These are phyloP conservation scores for Daldinia bambusicola DNA, from an alignment of 495 filamentous ascomycete genomes.

Conservation along the genomic window DNA sequence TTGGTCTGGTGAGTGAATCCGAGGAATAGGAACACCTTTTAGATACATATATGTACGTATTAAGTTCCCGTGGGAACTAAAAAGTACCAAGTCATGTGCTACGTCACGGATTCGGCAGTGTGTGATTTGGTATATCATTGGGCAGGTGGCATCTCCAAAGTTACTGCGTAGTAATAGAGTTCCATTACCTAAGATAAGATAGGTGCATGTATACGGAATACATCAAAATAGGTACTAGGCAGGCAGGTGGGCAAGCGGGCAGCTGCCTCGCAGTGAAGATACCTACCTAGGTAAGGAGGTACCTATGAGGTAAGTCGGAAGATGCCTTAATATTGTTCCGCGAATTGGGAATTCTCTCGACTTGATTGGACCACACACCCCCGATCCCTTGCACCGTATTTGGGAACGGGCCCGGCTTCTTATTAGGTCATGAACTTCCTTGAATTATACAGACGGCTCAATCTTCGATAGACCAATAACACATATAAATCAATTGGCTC, in stretches of 20 bases:
- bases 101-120: conserved; percentile 34
- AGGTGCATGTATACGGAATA: conserved; percentile 1
- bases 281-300: too few relatives aligned
- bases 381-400: conserved; percentile 20
- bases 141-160: not conserved
- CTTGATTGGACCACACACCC: conserved; percentile 27
- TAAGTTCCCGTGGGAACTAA: conserved; percentile 13
- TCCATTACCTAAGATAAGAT: conserved; percentile 1
- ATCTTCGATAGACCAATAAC: conserved; percentile 45
- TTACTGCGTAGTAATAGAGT: not conserved
- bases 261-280: too few relatives aligned
- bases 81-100: conserved; percentile 36
- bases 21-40: conserved; percentile 28
- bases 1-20: conserved; percentile 25
- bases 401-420: conserved; percentile 1
- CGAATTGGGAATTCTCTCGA: conserved; percentile 29
- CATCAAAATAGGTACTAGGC: too few relatives aligned
- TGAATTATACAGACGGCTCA: conserved; percentile 37
- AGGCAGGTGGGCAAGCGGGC: too few relatives aligned
- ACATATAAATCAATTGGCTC: conserved; percentile 58
- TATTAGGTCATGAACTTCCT: conserved; percentile 28
- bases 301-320: conserved; percentile 17
- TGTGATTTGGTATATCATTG: conserved; percentile 15
- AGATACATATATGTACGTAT: not conserved
- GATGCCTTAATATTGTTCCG: conserved; percentile 34